Evolutionary conservation across 2,329 filamentous ascomycete genomes (phyloP).

Genomic region (Calonectria hawksworthii): DNA sequence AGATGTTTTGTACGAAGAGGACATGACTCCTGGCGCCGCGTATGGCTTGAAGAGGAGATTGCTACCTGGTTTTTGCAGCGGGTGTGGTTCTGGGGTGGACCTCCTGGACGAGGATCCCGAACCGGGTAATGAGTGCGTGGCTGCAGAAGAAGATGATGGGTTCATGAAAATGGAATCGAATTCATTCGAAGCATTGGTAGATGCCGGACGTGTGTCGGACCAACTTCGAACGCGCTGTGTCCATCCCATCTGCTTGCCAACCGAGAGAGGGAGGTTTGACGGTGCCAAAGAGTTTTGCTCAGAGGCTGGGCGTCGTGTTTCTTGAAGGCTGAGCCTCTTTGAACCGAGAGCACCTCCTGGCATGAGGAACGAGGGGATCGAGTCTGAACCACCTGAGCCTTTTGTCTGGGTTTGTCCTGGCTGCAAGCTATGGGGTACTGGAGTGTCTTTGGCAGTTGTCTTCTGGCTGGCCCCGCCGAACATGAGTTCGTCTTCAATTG

Average conservation of each 20-base stretch:
- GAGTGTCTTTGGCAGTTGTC: background rate
- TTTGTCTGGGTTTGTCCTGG: background rate
- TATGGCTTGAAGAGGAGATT: background rate
- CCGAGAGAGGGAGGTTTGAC: background rate
- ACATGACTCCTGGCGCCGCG: background rate
- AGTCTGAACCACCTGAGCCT: background rate
- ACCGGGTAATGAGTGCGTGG: background rate
- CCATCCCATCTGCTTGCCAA: background rate
- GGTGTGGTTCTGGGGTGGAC: background rate
- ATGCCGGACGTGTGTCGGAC: background rate
- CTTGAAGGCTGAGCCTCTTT: constrained; percentile 1
- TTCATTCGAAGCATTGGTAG: background rate
- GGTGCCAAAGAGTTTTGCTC: background rate
- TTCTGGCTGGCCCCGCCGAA: background rate
- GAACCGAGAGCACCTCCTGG: background rate
- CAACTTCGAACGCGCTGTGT: background rate
- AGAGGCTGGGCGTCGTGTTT: background rate
- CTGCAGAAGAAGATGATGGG: background rate
- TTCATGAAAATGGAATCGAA: background rate
- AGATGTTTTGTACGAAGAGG: background rate
- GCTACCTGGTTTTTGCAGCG: background rate
- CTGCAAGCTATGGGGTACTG: background rate
- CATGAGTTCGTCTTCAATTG: background rate
- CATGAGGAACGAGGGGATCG: background rate
- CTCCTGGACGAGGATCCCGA: background rate